Conservation (phyloP, 495 filamentous ascomycete species). For the Penicillium desertorum region DNA sequence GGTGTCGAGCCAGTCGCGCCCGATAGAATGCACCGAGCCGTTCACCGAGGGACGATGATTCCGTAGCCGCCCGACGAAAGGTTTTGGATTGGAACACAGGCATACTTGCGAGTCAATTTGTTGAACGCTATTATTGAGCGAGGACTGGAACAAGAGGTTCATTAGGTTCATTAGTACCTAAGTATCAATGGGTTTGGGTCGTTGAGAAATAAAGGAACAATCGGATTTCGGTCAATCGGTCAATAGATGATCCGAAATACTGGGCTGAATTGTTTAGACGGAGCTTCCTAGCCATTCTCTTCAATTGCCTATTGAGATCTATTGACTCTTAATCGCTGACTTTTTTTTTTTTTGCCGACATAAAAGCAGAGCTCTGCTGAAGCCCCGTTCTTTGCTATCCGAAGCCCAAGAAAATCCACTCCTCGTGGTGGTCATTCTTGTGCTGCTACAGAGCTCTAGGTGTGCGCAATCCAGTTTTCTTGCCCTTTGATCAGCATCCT, state of each 20-base stretch:
- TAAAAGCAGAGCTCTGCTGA: not conserved
- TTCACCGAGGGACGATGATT: slow-evolving; percentile 53
- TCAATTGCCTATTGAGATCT: not conserved
- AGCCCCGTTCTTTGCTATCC: not conserved
- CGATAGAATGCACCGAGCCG: slow-evolving; percentile 79
- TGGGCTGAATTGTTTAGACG: slow-evolving; percentile 24
- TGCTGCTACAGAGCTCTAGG: not conserved
- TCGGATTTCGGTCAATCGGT: slow-evolving; percentile 13
- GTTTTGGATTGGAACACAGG: slow-evolving; percentile 70
- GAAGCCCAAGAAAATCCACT: not conserved
- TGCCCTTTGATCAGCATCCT: slow-evolving; percentile 12
- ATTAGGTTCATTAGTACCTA: not conserved
- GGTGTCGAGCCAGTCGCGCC: slow-evolving; percentile 62
- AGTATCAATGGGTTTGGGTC: not conserved
- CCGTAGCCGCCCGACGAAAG: slow-evolving; percentile 54
- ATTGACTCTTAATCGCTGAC: not conserved
- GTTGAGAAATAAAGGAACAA: not conserved
- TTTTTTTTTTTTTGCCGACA: not conserved
- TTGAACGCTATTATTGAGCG: not conserved
- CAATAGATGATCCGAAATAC: slow-evolving; percentile 24
- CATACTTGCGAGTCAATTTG: slow-evolving; percentile 49
- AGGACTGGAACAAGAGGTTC: not conserved
- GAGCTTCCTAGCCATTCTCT: slow-evolving; percentile 17
- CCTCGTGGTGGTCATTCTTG: not conserved
- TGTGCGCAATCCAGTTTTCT: slow-evolving; percentile 16